Base-by-base conservation (phyloP, 164 flowering plant species). In the Vitis amurensis region DNA sequence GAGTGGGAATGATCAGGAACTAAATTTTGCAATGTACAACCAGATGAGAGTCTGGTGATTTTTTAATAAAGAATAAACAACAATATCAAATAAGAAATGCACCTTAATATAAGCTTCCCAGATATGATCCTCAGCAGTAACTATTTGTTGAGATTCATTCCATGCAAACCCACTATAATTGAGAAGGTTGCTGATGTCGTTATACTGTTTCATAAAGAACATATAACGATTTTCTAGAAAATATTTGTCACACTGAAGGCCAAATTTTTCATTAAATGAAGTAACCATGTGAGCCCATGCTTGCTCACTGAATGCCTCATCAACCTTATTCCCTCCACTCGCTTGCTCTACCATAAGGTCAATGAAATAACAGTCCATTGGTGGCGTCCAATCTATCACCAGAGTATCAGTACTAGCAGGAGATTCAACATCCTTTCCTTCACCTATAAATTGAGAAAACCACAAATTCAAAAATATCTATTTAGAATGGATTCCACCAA, bases 41-140 rank as follows among this genome's bases (percentile, higher is more conserved):
- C 44, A 37, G 44, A 3, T 16, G 23, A 15, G 49, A 44, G 15
- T 9, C 9, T 0, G n/a, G 49, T 11, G 29, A 53, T 61, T 37
- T 30, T 9, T 11, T 6, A 31, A 47, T 14, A 44, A 14, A 11
- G 3, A 29, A 47, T 0, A 63, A 64, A 37, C 44, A 55, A 27
- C 11, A 55, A 62, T 55, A 47, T 55, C 1, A n/a, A 30, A 52
- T 57, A 56, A 51, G 64, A 47, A 19, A 8, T 15, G 47, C 47
- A 86, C 89, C 87, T 86, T 73, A 11, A 66, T 70, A 64, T 77
- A 86, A 64, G 77, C 77, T 71, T 83, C 85, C 89, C 89, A 86
- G 37, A 37, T 48, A 66, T 67, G 69, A 73, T 80, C 65, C 13
- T 74, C 76, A 53, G 83, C 89, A 17, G 19, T 59, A 31, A 82